Evolutionary conservation across 1,139 yeast species (phyloP), one percentile per base, ranked within the genome.

Genomic region (Magnusiomyces starmeri): DNA sequence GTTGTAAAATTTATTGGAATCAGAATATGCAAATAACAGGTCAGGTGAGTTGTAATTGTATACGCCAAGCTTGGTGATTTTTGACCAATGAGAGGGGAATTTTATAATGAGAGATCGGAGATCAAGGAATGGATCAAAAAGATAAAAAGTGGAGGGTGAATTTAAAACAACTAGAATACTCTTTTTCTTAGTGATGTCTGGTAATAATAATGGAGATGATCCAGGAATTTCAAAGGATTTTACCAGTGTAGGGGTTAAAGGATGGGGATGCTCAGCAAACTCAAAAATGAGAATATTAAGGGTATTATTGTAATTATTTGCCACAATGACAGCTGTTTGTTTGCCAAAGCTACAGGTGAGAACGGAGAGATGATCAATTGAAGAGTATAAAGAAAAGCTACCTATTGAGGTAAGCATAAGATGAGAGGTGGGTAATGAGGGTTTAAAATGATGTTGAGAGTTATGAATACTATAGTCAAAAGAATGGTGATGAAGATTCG

Each of bases 61-160:
- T 2, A 24, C 7, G 7, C 41, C 44, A 21, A 60, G 40, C 16
- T 49, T 34, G 2, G 43, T 35, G 3, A 60, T 41, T n/a, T 51
- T 52, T 12, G 55, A 54, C 48, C 55, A 46, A 3, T 51, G 35
- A 1, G 41, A 10, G 18, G 58, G 53, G 16, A 56, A 56, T 12
- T 49, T 56, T 12, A 58, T 57, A 1, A 60, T 49, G 25, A 67
- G 21, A 8, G 92, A 78, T 3, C 66, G 65, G 2, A 85, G 63
- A 29, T 79, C 78, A 10, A 82, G 68, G 58, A 85, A 83, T 1
- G 95, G 95, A 58, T 86, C 82, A 42, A 78, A 74, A 4, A 87
- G 61, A 16, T 70, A 70, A 21, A 83, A 50, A 2, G 65, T 62
- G 8, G 26, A n/a, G n/a, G 48, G 48, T 4, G 41, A 35, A 27